Evolutionary conservation across 192 early-diverging fungal genomes (phyloP), one percentile per base, ranked within the genome.

Genomic region (Rhizophagus sp.): DNA sequence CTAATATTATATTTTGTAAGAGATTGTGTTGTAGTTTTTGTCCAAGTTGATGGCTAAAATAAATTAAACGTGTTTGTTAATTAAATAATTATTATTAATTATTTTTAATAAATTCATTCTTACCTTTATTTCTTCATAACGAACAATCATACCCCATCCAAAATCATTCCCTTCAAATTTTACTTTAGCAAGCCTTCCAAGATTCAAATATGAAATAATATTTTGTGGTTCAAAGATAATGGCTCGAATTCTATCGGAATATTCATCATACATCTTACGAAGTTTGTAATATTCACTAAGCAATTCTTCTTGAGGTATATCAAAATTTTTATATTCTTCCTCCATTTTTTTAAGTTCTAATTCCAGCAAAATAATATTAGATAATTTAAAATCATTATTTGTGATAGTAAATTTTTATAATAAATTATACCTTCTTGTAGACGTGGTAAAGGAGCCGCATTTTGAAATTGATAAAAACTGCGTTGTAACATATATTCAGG

Each of bases 391-490:
- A 76, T 39, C 7, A 3, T 39, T 24, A n/a, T n/a, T n/a, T 17
- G 3, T 41, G 6, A 7, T n/a, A 76, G 7, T n/a, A 17, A 30
- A 24, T 64, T n/a, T 22, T 30, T 30, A 30, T 36, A 36, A 36
- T 36, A 36, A 36, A 7, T 6, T 41, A 8, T 22, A 91, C 92
- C 89, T 63, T 81, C 57, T 85, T 94, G 88, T 44, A 95, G 86
- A 62, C 88, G 87, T 11, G 98, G 97, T 27, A 99, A 88, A 76
- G 91, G 89, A 9, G 95, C 87, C 27, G 91, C 88, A 64, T 95
- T 95, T 85, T 98, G 97, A 87, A 95, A 97, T 81, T 97, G 96
- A 84, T 92, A 92, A 86, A 99, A 99, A 81, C 93, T 94, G 34
- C 90, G 85, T 84, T 97, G 92, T 4, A 99, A 87, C 92, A 99